phyloP scores from a whole-genome alignment of 768 basidiomycete genomes.

The Lactarius deliciosus region DNA sequence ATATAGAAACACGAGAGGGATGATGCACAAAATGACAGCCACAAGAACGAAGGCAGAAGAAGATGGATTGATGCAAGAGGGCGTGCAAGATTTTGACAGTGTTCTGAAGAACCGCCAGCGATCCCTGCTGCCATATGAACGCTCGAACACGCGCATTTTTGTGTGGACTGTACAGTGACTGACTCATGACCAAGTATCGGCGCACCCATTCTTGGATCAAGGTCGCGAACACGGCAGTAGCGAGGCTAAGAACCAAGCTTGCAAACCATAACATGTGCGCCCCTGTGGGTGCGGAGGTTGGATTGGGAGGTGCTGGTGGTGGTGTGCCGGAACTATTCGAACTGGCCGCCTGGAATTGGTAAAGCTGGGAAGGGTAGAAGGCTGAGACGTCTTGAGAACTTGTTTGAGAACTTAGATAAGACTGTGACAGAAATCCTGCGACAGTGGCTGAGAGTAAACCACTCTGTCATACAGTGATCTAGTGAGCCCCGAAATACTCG shows the following conservation, averaged over 20 bases:
- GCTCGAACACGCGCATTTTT: slow-evolving; percentile 1
- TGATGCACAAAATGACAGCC: slow-evolving; percentile 1
- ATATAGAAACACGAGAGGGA: neutral
- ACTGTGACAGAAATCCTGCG: slow-evolving; percentile 4
- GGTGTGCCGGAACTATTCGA: neutral
- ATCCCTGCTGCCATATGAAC: neutral
- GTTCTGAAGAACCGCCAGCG: neutral
- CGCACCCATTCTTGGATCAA: slow-evolving; percentile 3
- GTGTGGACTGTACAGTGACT: neutral
- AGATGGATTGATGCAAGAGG: slow-evolving; percentile 10
- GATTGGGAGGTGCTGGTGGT: neutral
- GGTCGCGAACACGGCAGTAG: neutral
- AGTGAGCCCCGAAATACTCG: neutral
- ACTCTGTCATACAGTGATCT: neutral
- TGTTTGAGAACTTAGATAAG: slow-evolving; percentile 4
- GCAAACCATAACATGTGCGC: neutral
- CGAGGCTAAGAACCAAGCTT: neutral
- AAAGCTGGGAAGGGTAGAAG: slow-evolving; percentile 12
- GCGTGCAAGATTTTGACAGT: neutral
- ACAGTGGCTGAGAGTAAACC: slow-evolving; percentile 15
- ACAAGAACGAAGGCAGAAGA: slow-evolving; percentile 4
- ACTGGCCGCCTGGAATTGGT: neutral
- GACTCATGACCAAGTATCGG: slow-evolving; percentile 2
- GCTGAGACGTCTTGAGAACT: slow-evolving; percentile 15
- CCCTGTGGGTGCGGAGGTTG: neutral